phyloP scores from a whole-genome alignment of 805 yeast genomes.

The Myxozyma sirexii region DNA sequence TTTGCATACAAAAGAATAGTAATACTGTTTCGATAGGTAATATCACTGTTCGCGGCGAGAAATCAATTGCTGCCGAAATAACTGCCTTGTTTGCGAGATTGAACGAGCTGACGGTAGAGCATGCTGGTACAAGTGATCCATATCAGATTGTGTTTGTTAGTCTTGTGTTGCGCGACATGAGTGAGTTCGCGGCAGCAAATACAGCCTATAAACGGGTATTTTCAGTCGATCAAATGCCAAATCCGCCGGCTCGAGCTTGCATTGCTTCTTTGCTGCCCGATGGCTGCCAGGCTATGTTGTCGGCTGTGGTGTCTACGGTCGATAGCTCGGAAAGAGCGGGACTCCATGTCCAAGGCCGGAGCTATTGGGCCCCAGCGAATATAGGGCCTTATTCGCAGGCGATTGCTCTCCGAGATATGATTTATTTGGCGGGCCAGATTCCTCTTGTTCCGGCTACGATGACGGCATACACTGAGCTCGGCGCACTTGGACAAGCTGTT shows the following conservation, averaged over 20 bases:
- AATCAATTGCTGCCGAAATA: slow-evolving; percentile 9
- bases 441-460: slow-evolving; percentile 76
- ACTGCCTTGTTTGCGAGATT: slow-evolving; percentile 11
- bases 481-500: slow-evolving; percentile 46
- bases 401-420: slow-evolving; percentile 52
- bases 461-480: slow-evolving; percentile 47
- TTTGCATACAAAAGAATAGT: neutral
- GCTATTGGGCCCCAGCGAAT: slow-evolving; percentile 98
- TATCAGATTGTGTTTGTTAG: slow-evolving; percentile 61
- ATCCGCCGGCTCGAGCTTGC: slow-evolving; percentile 91
- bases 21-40: slow-evolving; percentile 2
- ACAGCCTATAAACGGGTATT: slow-evolving; percentile 60
- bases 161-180: slow-evolving; percentile 65
- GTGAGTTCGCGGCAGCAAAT: slow-evolving; percentile 64
- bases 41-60: neutral
- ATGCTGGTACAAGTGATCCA: slow-evolving; percentile 7
- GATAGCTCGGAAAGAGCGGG: slow-evolving; percentile 55
- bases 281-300: slow-evolving; percentile 53
- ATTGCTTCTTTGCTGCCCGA: slow-evolving; percentile 60
- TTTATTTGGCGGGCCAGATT: slow-evolving; percentile 87
- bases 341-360: slow-evolving; percentile 86
- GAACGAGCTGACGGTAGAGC: neutral
- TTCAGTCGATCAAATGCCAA: slow-evolving; percentile 46
- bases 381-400: slow-evolving; percentile 97
- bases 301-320: slow-evolving; percentile 55